Percentiles rank a stretch among this genome's conserved stretches.
These are phyloP conservation scores for Microcos paniculata DNA, from an alignment of 345 rosid genomes.

Conservation along the genomic window DNA sequence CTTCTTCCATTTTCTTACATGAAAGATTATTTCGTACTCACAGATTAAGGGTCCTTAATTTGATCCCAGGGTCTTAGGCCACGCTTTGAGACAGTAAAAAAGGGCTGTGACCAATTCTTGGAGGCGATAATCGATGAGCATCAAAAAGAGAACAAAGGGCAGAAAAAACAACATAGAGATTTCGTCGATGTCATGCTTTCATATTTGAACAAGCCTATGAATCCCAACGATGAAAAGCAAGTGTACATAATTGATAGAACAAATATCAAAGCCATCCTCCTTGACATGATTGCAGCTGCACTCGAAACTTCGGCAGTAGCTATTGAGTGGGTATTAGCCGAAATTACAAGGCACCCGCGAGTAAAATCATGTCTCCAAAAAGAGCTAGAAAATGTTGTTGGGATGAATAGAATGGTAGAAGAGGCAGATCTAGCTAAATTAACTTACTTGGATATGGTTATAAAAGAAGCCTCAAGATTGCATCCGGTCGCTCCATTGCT, in stretches of 20 bases:
- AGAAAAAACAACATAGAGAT: not conserved
- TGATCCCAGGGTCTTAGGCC: conserved; percentile 17
- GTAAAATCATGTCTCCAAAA: conserved; percentile 21
- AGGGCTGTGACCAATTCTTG: conserved; percentile 12
- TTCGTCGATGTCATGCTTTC: conserved; percentile 28
- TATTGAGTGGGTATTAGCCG: conserved; percentile 34
- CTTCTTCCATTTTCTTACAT: too few relatives aligned
- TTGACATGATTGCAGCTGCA: conserved; percentile 28
- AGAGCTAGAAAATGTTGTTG: conserved; percentile 25
- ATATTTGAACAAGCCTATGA: not conserved
- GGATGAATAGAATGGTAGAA: conserved; percentile 24
- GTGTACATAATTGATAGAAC: conserved; percentile 9
- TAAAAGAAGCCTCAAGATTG: conserved; percentile 12
- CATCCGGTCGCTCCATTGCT: conserved; percentile 20
- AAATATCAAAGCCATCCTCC: conserved; percentile 26
- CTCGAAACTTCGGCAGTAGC: conserved; percentile 17
- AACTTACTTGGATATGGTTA: conserved; percentile 12
- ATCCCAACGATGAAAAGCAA: not conserved
- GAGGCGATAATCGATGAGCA: conserved; percentile 16
- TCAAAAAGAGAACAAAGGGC: not conserved
- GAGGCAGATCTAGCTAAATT: conserved; percentile 20
- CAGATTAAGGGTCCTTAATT: too few relatives aligned
- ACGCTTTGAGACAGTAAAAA: conserved; percentile 11
- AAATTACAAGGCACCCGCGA: conserved; percentile 24
- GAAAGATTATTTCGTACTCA: too few relatives aligned